Conservation (phyloP, 2,329 filamentous ascomycete species). For the Colletotrichum ledebouriae region DNA sequence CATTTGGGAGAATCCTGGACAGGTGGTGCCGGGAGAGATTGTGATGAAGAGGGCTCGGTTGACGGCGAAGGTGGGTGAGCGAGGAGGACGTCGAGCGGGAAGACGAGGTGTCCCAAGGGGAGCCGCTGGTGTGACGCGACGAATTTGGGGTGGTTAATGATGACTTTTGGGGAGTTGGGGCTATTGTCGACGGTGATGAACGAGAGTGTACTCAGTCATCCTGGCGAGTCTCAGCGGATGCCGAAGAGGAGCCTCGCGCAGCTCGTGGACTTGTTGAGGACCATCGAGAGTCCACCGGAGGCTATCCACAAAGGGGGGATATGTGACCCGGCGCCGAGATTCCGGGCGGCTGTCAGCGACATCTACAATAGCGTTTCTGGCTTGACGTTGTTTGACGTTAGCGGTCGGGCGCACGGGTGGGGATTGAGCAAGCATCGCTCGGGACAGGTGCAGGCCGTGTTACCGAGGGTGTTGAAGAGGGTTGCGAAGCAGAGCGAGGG, state of each 20-base stretch:
- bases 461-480: slow-evolving; percentile 21
- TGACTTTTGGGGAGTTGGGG: slow-evolving; percentile 62
- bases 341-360: slow-evolving; percentile 62
- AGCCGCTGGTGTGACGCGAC: slow-evolving; percentile 65
- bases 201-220: slow-evolving; percentile 36
- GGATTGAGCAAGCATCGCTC: slow-evolving; percentile 58
- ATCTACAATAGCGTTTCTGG: slow-evolving; percentile 65
- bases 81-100: slow-evolving; percentile 48
- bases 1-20: slow-evolving; percentile 53
- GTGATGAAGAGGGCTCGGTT: neutral
- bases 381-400: slow-evolving; percentile 63
- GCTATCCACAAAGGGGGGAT: slow-evolving; percentile 57
- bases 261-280: slow-evolving; percentile 58
- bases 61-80: neutral
- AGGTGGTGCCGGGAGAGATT: neutral
- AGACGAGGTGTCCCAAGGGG: slow-evolving; percentile 63
- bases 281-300: slow-evolving; percentile 59
- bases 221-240: slow-evolving; percentile 43
- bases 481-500: neutral
- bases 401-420: slow-evolving; percentile 63
- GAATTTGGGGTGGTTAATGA: slow-evolving; percentile 67
- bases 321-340: slow-evolving; percentile 64
- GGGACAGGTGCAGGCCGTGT: slow-evolving; percentile 53
- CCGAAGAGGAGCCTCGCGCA: slow-evolving; percentile 59
- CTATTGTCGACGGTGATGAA: slow-evolving; percentile 58